Evolutionary conservation across 1,139 yeast genomes (phyloP), one percentile per base, ranked within the genome.

Genomic region (Candida glucosophila): DNA sequence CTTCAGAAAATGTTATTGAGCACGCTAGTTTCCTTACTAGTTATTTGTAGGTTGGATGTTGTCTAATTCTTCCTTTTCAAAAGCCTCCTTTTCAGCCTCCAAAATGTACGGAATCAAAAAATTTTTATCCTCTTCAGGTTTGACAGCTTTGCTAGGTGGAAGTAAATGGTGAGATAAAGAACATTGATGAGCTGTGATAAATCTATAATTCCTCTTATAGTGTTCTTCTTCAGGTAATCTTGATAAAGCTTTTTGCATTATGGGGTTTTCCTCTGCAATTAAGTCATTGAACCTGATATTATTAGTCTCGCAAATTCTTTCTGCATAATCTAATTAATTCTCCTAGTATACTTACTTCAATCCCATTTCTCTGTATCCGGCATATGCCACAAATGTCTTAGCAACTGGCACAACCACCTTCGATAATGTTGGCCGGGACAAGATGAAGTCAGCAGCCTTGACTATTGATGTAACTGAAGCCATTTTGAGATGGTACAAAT

Each of bases 301-400:
- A 42, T 22, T 20, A 17, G 6, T 12, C 5, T 22, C 14, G 17
- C 6, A 4, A 9, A 15, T 8, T 19, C 8, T 7, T 19, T 8
- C 8, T 19, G 21, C 9, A 19, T 7, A 19, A 7, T 19, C 12
- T 7, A 11, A 7, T 10, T 10, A 5, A 22, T 10, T 6, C 7
- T 35, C 77, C 38, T 20, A 3, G 17, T 16, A 20, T 33, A 52
- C 64, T 34, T 59, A 67, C 74, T 73, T 83, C 47, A 86, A 72
- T 27, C 97, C 97, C 69, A 88, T 62, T 57, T 83, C 75, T 69
- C 96, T 81, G 80, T 88, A 86, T 32, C 97, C 97, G 32, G 94
- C 71, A 43, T 70, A 69, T 40, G 77, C 65, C 41, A 73, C 66
- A 59, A 79, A 86, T 39, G 73, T 61, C 52, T 77, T 73, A 29